Conservation (phyloP, 2,329 filamentous ascomycete genomes). For the Fusarium oligoseptatum region DNA sequence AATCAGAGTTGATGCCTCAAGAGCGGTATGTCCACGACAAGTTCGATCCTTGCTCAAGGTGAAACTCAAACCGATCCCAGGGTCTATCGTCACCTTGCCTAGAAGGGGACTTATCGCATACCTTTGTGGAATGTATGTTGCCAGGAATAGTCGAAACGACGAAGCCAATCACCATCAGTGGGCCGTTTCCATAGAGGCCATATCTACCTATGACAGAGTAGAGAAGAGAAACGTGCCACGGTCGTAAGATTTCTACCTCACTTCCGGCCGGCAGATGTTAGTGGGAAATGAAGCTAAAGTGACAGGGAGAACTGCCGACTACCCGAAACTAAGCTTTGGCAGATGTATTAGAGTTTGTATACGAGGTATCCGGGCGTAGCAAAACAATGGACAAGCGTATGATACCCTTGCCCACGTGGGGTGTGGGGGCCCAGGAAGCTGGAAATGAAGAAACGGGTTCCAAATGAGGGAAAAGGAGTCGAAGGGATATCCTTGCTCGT, state of each 20-base stretch:
- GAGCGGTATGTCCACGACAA: not conserved
- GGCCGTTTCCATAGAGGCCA: no score
- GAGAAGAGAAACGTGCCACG: not conserved
- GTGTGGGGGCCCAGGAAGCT: not conserved
- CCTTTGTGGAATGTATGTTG: not conserved
- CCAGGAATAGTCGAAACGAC: not conserved
- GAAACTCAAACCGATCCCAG: not conserved
- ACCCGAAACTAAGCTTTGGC: not conserved
- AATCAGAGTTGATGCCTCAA: not conserved
- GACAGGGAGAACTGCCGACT: not conserved
- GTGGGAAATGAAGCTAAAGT: not conserved
- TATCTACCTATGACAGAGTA: not conserved
- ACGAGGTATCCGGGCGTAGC: not conserved
- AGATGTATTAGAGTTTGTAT: slow-evolving; percentile 2
- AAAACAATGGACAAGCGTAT: not conserved
- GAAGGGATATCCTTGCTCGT: not conserved
- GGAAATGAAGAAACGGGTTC: not conserved
- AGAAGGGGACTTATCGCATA: not conserved
- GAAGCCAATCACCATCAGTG: not conserved
- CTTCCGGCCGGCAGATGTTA: not conserved
- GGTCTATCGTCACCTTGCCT: not conserved
- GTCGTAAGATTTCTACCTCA: not conserved
- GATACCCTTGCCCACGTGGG: not conserved
- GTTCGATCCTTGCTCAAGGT: not conserved
- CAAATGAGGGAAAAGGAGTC: not conserved